Evolutionary conservation across 495 filamentous ascomycete species (phyloP).

Genomic region (Penicillium herquei): DNA sequence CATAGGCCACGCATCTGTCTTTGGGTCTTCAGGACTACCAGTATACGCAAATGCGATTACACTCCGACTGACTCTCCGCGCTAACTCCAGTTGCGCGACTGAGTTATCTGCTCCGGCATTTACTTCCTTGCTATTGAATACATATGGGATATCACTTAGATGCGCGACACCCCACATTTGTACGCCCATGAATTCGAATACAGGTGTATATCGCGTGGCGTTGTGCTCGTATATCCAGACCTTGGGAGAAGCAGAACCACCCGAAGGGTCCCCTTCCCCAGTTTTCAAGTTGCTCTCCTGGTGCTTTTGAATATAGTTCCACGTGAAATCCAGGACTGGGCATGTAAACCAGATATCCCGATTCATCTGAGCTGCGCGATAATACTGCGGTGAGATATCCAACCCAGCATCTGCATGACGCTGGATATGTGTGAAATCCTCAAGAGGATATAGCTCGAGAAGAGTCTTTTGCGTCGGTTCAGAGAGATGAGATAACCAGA

Average conservation of each 20-base stretch:
- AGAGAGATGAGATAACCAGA: constrained; percentile 21
- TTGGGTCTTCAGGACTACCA: background rate
- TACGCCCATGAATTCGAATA: constrained; percentile 26
- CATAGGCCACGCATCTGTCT: background rate
- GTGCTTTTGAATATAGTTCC: constrained; percentile 22
- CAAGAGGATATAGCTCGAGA: constrained; percentile 34
- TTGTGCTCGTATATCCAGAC: constrained; percentile 44
- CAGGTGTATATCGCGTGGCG: constrained; percentile 37
- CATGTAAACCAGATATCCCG: constrained; percentile 48
- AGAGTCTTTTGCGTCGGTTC: constrained; percentile 22
- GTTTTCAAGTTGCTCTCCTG: constrained; percentile 10
- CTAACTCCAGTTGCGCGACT: constrained; percentile 12
- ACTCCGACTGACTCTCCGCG: background rate
- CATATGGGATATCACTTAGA: constrained; percentile 46
- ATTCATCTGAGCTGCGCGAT: constrained; percentile 42
- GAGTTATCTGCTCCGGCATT: constrained; percentile 23
- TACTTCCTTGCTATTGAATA: constrained; percentile 31
- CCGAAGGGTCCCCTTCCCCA: constrained; percentile 5
- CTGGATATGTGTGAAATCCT: constrained; percentile 33
- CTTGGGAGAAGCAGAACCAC: constrained; percentile 1
- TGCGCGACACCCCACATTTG: constrained; percentile 40
- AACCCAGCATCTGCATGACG: constrained; percentile 5
- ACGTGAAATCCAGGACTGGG: constrained; percentile 39
- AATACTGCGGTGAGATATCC: constrained; percentile 36
- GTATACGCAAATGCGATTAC: background rate